These are phyloP conservation scores for Pichia kluyveri DNA, from an alignment of 805 yeast species.

Conservation along the genomic window DNA sequence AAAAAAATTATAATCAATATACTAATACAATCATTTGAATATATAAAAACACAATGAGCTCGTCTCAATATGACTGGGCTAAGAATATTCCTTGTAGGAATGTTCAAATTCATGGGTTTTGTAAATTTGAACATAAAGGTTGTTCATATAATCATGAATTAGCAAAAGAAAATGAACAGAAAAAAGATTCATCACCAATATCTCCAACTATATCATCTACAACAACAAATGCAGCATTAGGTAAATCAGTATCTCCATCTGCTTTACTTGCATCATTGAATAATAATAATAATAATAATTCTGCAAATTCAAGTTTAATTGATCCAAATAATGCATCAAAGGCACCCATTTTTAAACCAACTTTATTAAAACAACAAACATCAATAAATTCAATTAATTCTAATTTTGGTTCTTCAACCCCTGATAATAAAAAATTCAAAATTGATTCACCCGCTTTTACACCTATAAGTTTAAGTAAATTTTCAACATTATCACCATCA, in stretches of 20 bases:
- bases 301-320: neutral
- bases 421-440: conserved; percentile 35
- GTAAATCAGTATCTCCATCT: conserved; percentile 1
- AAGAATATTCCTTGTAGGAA: conserved; percentile 77
- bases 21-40: neutral
- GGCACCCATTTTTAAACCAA: conserved; percentile 5
- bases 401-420: neutral
- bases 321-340: conserved; percentile 4
- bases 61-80: conserved; percentile 39
- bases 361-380: conserved; percentile 1
- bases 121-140: conserved; percentile 82
- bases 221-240: neutral
- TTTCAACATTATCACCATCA: conserved; percentile 40
- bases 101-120: conserved; percentile 76
- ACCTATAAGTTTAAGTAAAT: conserved; percentile 33
- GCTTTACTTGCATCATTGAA: conserved; percentile 1
- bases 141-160: conserved; percentile 69
- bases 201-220: conserved; percentile 2
- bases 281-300: neutral
- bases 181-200: conserved; percentile 5
- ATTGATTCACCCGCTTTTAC: conserved; percentile 48
- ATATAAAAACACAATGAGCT: neutral
- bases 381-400: neutral
- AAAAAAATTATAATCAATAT: too few species aligned
- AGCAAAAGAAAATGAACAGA: neutral